A percentile compares a stretch with the other conserved stretches of the same genome.
Evolutionary conservation across 2,329 filamentous ascomycete species (phyloP).

Genomic region (Alternaria triticina): DNA sequence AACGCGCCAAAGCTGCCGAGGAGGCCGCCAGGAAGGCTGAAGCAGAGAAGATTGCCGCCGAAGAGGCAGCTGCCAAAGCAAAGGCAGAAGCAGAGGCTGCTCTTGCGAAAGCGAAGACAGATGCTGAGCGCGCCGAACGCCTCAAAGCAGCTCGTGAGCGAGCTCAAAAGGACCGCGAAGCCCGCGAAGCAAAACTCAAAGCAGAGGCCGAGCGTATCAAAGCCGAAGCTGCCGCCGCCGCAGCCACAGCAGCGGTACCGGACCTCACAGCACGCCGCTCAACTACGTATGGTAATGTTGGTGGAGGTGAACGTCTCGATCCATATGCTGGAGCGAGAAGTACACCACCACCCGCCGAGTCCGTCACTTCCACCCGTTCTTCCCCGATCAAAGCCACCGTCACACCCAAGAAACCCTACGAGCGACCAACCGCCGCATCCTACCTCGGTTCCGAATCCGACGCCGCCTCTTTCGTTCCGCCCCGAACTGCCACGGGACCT

Average conservation of each 20-base stretch:
- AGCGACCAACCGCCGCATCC: slow-evolving; percentile 62
- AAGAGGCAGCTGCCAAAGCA: slow-evolving; percentile 39
- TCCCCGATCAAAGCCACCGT: slow-evolving; percentile 48
- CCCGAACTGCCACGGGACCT: slow-evolving; percentile 48
- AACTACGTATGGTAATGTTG: slow-evolving; percentile 50
- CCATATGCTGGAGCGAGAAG: slow-evolving; percentile 67
- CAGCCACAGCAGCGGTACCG: slow-evolving; percentile 28
- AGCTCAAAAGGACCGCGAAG: slow-evolving; percentile 47
- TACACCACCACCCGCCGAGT: slow-evolving; percentile 51
- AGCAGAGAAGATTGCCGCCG: slow-evolving; percentile 43
- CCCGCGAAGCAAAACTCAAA: slow-evolving; percentile 45
- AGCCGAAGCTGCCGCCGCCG: slow-evolving; percentile 19
- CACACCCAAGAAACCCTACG: slow-evolving; percentile 52
- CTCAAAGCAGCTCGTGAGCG: slow-evolving; percentile 50
- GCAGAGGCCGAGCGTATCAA: slow-evolving; percentile 45
- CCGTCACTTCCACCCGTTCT: slow-evolving; percentile 45
- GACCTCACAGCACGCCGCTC: slow-evolving; percentile 37
- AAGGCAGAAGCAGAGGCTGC: slow-evolving; percentile 38
- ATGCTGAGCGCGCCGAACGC: slow-evolving; percentile 36
- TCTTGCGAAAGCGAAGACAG: slow-evolving; percentile 41
- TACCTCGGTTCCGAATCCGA: slow-evolving; percentile 60
- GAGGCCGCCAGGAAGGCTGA: slow-evolving; percentile 48
- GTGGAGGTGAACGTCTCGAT: slow-evolving; percentile 72
- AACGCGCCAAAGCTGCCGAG: slow-evolving; percentile 46
- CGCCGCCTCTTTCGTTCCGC: not conserved